A percentile compares a stretch with the other conserved stretches of the same genome.
These are phyloP conservation scores for Centella asiatica DNA, from an alignment of 129 eudicot species.

Conservation along the genomic window DNA sequence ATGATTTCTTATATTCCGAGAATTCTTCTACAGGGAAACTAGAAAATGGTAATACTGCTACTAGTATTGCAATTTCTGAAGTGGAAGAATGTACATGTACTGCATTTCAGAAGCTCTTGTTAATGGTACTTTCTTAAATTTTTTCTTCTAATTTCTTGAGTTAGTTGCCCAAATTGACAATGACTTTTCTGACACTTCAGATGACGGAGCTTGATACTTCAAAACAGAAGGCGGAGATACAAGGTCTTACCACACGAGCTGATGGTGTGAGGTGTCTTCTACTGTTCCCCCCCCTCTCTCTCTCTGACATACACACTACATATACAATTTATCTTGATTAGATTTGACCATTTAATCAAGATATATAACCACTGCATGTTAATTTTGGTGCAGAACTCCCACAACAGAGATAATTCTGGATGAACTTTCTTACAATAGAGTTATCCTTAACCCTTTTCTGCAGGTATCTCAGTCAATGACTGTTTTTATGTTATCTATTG, in stretches of 20 bases:
- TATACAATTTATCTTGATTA: conserved; percentile 6
- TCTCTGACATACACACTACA: neutral
- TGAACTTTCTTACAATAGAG: conserved; percentile 59
- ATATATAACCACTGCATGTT: conserved; percentile 5
- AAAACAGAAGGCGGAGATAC: conserved; percentile 52
- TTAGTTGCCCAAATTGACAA: neutral
- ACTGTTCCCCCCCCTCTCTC: neutral
- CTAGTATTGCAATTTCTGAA: conserved; percentile 63
- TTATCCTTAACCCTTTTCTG: conserved; percentile 53
- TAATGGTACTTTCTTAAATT: conserved; percentile 45
- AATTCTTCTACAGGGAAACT: conserved; percentile 19
- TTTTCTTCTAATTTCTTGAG: neutral
- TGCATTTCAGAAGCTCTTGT: conserved; percentile 51
- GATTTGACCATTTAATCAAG: neutral
- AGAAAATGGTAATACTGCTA: conserved; percentile 26
- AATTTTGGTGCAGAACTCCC: conserved; percentile 61
- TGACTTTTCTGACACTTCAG: conserved; percentile 25
- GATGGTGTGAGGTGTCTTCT: conserved; percentile 68
- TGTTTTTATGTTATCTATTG: too few relatives aligned
- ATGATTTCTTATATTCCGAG: conserved; percentile 22
- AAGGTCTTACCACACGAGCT: conserved; percentile 65
- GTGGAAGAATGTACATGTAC: conserved; percentile 37
- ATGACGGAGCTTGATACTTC: conserved; percentile 75
- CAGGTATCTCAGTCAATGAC: conserved; percentile 34
- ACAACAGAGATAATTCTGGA: conserved; percentile 64